These are phyloP conservation scores for Rhizopogon salebrosus DNA, from an alignment of 768 basidiomycete genomes.

Conservation along the genomic window DNA sequence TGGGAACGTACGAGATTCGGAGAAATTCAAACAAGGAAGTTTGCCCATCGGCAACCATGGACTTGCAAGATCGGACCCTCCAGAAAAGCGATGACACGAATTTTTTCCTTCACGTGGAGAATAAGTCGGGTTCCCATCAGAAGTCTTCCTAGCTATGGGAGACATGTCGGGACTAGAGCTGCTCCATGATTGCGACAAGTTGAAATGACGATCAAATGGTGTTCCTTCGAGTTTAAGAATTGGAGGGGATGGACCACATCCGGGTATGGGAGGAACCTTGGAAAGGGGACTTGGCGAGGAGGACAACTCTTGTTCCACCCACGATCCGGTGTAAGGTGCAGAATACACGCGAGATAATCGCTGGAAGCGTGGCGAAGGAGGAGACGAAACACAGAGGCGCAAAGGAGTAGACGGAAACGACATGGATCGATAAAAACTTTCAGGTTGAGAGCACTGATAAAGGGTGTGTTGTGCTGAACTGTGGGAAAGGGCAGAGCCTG, in stretches of 20 bases:
- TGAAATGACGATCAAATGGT: slow-evolving; percentile 26
- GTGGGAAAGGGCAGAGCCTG: too few relatives aligned
- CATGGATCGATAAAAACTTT: neutral
- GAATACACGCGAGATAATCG: neutral
- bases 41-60: slow-evolving; percentile 23
- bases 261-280: slow-evolving; percentile 11
- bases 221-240: slow-evolving; percentile 19
- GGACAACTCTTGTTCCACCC: slow-evolving; percentile 8
- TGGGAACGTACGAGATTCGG: slow-evolving; percentile 6
- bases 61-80: slow-evolving; percentile 3
- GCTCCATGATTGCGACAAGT: slow-evolving; percentile 17
- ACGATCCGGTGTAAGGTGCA: neutral
- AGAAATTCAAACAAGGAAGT: slow-evolving; percentile 19
- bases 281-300: slow-evolving; percentile 27
- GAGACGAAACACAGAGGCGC: neutral
- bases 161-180: slow-evolving; percentile 13
- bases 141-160: slow-evolving; percentile 15
- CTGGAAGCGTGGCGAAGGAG: neutral
- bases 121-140: neutral
- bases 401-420: slow-evolving; percentile 11
- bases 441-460: neutral
- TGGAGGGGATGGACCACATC: slow-evolving; percentile 24
- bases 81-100: slow-evolving; percentile 3
- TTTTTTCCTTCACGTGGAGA: neutral
- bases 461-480: neutral